Conservation (phyloP, 495 filamentous ascomycete species). For the Penicillium flavigenum region DNA sequence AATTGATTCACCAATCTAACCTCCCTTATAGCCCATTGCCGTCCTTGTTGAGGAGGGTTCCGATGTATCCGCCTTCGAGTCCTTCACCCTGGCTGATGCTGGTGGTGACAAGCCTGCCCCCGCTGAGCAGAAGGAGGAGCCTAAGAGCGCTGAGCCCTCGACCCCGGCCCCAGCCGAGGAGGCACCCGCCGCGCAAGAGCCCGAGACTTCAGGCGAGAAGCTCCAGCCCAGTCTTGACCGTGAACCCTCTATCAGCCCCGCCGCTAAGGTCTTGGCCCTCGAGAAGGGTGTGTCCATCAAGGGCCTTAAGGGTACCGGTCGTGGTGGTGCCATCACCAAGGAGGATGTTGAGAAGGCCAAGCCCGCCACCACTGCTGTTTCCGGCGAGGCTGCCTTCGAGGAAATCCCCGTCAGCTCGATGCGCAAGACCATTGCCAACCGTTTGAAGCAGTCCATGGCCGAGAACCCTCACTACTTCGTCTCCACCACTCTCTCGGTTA, state of each 20-base stretch:
- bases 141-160: conserved; percentile 58
- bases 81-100: conserved; percentile 84
- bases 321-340: conserved; percentile 84
- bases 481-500: conserved; percentile 78
- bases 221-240: conserved; percentile 83
- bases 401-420: conserved; percentile 85
- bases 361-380: conserved; percentile 48
- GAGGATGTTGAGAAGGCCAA: conserved; percentile 87
- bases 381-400: conserved; percentile 67
- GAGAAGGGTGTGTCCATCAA: conserved; percentile 82
- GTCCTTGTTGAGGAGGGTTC: conserved; percentile 87
- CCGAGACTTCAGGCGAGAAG: conserved; percentile 69
- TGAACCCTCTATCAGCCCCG: conserved; percentile 66
- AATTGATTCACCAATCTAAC: conserved; percentile 7
- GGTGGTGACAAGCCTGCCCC: conserved; percentile 74
- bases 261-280: conserved; percentile 76
- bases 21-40: conserved; percentile 75
- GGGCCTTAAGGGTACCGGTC: conserved; percentile 82
- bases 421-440: conserved; percentile 95
- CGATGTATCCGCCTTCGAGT: conserved; percentile 82
- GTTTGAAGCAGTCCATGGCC: conserved; percentile 82
- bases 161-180: conserved; percentile 58
- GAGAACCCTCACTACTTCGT: conserved; percentile 99
- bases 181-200: conserved; percentile 61
- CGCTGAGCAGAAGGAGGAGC: conserved; percentile 63